These are phyloP conservation scores for Acorus gramineus DNA, from an alignment of 106 monocot genomes.

Conservation along the genomic window DNA sequence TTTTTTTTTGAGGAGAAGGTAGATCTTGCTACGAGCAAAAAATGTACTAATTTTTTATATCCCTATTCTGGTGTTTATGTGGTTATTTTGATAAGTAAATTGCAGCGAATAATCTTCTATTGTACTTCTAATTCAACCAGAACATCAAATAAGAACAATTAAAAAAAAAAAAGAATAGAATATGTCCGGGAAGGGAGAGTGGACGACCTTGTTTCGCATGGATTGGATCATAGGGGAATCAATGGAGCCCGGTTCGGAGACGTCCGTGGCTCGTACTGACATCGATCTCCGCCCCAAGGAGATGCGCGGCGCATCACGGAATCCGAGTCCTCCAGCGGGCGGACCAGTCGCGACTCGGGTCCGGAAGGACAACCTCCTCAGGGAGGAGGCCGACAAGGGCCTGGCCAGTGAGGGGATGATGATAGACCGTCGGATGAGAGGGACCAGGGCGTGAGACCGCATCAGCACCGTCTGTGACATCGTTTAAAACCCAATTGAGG, in stretches of 20 bases:
- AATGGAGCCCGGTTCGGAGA: constrained; percentile 46
- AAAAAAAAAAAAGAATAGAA: background rate
- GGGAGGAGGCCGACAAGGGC: background rate
- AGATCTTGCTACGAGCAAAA: no score
- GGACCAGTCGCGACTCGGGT: no score
- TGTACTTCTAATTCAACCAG: no score
- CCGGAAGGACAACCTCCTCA: background rate
- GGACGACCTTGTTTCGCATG: constrained; percentile 66
- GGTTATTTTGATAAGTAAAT: no score
- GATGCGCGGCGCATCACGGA: no score
- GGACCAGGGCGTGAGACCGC: background rate
- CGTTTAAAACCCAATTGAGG: background rate
- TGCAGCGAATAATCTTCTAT: no score
- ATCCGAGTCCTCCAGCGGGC: background rate
- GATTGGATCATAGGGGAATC: constrained; percentile 51
- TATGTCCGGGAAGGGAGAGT: background rate
- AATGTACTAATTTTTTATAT: no score
- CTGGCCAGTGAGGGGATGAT: no score
- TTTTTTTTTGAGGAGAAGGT: no score
- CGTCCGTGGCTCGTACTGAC: constrained; percentile 33
- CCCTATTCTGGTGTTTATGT: no score
- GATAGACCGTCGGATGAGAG: background rate
- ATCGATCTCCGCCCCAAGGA: constrained; percentile 2
- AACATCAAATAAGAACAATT: background rate
- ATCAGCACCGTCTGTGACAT: background rate